phyloP scores from a whole-genome alignment of 139 green algal genomes.

The Klebsormidium nitens region DNA sequence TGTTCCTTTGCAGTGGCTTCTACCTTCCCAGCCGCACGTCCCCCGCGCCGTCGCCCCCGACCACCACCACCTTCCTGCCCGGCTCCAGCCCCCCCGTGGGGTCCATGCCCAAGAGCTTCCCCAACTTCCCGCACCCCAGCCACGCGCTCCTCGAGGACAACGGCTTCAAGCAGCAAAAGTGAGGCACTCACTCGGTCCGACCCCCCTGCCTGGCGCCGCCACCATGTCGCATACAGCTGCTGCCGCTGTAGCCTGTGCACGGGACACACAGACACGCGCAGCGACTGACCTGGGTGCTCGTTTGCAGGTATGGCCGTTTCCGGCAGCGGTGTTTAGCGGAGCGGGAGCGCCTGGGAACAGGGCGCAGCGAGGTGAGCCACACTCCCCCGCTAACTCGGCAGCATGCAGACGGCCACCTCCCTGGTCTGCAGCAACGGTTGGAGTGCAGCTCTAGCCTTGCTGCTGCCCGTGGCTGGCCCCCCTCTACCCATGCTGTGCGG shows the following conservation, averaged over 20 bases:
- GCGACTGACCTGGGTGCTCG: too few relatives aligned
- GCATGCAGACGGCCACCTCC: too few relatives aligned
- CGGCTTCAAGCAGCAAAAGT: slow-evolving; percentile 89
- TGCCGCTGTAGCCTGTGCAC: too few relatives aligned
- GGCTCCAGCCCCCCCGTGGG: slow-evolving; percentile 2
- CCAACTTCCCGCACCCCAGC: slow-evolving; percentile 63
- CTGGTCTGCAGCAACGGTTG: too few relatives aligned
- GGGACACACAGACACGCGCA: too few relatives aligned
- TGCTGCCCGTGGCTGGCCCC: slow-evolving; percentile 2
- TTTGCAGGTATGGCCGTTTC: slow-evolving; percentile 56
- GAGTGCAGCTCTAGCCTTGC: background rate
- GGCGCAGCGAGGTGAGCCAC: slow-evolving; percentile 57
- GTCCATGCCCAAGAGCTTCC: slow-evolving; percentile 51
- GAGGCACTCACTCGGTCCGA: slow-evolving; percentile 42
- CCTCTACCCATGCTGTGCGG: too few relatives aligned
- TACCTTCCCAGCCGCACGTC: background rate
- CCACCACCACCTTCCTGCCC: background rate
- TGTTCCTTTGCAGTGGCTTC: too few relatives aligned
- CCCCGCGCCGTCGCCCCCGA: background rate
- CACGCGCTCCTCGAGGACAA: slow-evolving; percentile 88
- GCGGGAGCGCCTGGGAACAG: slow-evolving; percentile 59
- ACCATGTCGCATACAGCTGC: too few relatives aligned
- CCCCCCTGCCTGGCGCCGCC: background rate
- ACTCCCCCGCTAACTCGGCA: too few relatives aligned
- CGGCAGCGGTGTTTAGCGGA: slow-evolving; percentile 83